These are phyloP conservation scores for Melianthus villosus DNA, from an alignment of 441 rosid species.

Conservation along the genomic window DNA sequence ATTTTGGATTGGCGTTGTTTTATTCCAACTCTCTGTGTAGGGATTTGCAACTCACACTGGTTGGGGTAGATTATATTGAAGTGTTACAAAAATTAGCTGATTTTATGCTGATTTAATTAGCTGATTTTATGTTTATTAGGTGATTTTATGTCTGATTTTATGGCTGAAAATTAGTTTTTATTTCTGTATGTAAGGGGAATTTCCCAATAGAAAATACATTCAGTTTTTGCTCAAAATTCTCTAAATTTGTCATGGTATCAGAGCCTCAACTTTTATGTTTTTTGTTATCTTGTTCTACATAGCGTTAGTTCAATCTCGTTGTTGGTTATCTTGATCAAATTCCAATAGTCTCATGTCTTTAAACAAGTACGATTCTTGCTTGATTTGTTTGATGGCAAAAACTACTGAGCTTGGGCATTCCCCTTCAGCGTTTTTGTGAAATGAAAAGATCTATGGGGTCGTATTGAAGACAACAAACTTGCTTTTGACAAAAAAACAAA, in stretches of 20 bases:
- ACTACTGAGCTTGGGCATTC: slow-evolving; percentile 8
- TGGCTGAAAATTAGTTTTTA: no score
- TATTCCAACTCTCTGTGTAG: no score
- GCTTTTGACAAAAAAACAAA: neutral
- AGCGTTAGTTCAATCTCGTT: neutral
- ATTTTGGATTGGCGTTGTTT: no score
- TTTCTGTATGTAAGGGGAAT: no score
- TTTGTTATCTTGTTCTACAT: neutral
- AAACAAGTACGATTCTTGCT: neutral
- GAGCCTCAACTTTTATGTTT: neutral
- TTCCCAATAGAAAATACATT: neutral
- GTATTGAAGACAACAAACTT: neutral
- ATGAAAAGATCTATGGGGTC: slow-evolving; percentile 3
- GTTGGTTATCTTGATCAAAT: neutral
- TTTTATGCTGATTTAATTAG: no score
- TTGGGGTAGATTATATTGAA: no score
- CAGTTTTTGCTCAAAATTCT: neutral
- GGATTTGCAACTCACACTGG: no score
- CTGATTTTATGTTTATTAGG: no score
- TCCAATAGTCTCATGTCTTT: slow-evolving; percentile 1
- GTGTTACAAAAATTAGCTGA: no score
- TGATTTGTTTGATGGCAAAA: slow-evolving; percentile 6
- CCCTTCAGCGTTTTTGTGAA: slow-evolving; percentile 3
- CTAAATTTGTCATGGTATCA: neutral
- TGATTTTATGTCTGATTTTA: no score